Evolutionary conservation across 2,329 filamentous ascomycete genomes (phyloP).

Genomic region (Ophiostoma angusticollis): DNA sequence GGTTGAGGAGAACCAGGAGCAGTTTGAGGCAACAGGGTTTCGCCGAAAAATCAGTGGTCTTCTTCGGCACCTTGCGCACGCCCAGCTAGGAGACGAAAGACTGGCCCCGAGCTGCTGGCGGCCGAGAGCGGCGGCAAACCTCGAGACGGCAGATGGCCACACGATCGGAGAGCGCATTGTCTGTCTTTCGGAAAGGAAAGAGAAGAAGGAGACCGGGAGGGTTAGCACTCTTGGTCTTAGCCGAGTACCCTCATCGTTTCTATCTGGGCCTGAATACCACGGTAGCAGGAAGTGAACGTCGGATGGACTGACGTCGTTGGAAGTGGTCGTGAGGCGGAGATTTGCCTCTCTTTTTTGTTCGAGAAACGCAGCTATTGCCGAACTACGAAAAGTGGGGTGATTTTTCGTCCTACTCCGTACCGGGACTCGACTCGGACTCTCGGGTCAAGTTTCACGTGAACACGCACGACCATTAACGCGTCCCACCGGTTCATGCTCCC

Average conservation of each 20-base stretch:
- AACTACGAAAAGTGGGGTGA: too few species aligned
- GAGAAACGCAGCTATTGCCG: too few species aligned
- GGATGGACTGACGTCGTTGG: conserved; percentile 8
- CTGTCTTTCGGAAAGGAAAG: background rate
- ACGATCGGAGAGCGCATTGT: background rate
- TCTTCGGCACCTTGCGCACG: conserved; percentile 10
- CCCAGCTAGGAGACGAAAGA: conserved; percentile 7
- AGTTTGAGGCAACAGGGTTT: too few species aligned
- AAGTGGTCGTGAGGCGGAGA: too few species aligned
- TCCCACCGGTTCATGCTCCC: too few species aligned
- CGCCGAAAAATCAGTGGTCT: conserved; percentile 5
- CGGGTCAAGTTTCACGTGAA: too few species aligned
- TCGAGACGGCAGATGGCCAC: conserved; percentile 3
- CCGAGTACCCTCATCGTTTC: background rate
- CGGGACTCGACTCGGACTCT: too few species aligned
- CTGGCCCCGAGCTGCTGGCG: background rate
- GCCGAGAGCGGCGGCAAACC: conserved; percentile 4
- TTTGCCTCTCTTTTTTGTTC: background rate
- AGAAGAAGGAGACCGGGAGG: background rate
- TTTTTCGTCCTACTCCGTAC: too few species aligned
- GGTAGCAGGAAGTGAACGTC: background rate
- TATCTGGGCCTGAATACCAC: too few species aligned
- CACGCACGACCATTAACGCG: too few species aligned
- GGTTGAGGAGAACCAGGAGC: conserved; percentile 3
- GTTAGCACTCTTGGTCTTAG: too few species aligned